Evolutionary conservation across 2,329 filamentous ascomycete genomes (phyloP).

Genomic region (Sclerotinia subarctica): DNA sequence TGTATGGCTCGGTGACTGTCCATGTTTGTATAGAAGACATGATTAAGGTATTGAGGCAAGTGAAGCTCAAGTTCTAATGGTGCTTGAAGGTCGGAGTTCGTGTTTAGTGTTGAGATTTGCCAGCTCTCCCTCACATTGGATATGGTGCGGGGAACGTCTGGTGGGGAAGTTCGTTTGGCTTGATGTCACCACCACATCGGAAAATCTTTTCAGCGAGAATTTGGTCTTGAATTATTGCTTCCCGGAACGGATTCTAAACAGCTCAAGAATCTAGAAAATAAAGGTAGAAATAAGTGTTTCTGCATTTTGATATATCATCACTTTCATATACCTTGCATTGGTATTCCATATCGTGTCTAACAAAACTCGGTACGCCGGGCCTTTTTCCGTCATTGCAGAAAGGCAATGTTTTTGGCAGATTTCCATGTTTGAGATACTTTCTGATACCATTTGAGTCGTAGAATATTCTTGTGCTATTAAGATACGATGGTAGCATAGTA

Average conservation of each 20-base stretch:
- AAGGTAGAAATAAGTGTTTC: conserved; percentile 4
- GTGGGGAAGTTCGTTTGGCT: neutral
- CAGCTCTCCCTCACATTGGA: neutral
- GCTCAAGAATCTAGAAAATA: neutral
- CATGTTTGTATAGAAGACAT: conserved; percentile 41
- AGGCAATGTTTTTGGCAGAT: neutral
- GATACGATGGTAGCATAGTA: neutral
- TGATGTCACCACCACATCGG: conserved; percentile 8
- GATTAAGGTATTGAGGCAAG: neutral
- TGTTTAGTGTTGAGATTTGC: neutral
- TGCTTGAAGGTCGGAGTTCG: neutral
- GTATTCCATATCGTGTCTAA: no score
- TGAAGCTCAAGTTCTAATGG: neutral
- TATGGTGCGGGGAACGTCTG: neutral
- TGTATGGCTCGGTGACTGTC: conserved; percentile 48
- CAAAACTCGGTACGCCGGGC: conserved; percentile 2
- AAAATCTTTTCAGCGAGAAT: conserved; percentile 17
- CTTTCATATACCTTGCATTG: neutral
- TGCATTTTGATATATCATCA: neutral
- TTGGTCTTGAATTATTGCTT: neutral
- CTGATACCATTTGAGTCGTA: neutral
- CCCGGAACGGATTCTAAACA: neutral
- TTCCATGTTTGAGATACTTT: neutral
- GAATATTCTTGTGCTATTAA: neutral
- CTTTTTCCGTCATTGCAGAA: neutral